A percentile compares a stretch with the other conserved stretches of the same genome.
Conservation (phyloP, 2,329 filamentous ascomycete species). For the Metarhizium robertsii region DNA sequence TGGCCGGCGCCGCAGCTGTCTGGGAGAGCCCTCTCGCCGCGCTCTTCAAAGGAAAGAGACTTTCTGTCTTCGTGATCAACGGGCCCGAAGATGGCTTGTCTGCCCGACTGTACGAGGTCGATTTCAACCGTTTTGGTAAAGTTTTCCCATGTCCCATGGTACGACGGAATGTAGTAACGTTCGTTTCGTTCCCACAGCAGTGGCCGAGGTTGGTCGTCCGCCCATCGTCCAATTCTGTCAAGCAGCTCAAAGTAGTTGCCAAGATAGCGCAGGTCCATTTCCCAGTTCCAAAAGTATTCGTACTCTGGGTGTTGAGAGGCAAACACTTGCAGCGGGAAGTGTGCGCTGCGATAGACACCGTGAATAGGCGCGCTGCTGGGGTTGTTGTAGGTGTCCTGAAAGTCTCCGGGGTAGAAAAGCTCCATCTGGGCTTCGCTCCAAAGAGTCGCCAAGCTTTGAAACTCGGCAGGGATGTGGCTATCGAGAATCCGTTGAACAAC, state of each 20-base stretch:
- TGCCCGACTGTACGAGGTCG: constrained; percentile 44
- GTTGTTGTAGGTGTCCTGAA: constrained; percentile 58
- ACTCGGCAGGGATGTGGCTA: constrained; percentile 59
- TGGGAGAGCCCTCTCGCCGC: constrained; percentile 44
- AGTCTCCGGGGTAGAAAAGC: constrained; percentile 61
- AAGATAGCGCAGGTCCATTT: constrained; percentile 58
- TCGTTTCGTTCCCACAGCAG: constrained; percentile 71
- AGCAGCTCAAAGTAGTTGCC: constrained; percentile 67
- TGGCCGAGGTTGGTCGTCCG: constrained; percentile 55
- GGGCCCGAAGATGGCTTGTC: constrained; percentile 61
- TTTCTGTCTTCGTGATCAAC: constrained; percentile 39
- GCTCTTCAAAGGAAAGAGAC: constrained; percentile 40
- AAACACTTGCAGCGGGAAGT: constrained; percentile 56
- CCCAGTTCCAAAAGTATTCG: constrained; percentile 61
- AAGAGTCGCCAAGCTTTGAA: constrained; percentile 69
- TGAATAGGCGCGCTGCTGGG: constrained; percentile 50
- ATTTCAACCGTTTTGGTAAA: constrained; percentile 56
- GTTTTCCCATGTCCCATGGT: constrained; percentile 64
- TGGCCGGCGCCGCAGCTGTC: constrained; percentile 43
- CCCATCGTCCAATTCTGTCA: constrained; percentile 56
- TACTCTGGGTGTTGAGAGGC: constrained; percentile 55
- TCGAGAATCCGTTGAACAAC: constrained; percentile 64
- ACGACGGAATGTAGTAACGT: constrained; percentile 65
- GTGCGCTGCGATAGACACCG: constrained; percentile 58
- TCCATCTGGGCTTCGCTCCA: constrained; percentile 84